phyloP scores from a whole-genome alignment of 2,329 filamentous ascomycete genomes.

The Arachnopeziza araneosa region DNA sequence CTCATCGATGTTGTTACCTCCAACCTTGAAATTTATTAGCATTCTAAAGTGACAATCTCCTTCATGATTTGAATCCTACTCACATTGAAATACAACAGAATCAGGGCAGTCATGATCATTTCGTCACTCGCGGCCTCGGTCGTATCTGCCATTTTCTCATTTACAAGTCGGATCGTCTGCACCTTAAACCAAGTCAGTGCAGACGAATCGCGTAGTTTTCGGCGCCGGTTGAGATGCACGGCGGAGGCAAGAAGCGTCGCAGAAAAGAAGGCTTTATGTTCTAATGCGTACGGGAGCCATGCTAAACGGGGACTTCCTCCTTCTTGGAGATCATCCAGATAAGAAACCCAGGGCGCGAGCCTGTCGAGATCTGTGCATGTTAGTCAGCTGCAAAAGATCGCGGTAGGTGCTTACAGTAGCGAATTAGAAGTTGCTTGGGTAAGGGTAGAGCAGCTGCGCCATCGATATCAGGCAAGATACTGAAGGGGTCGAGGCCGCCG shows the following conservation, averaged over 20 bases:
- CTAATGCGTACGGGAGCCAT: conserved; percentile 13
- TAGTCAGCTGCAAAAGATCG: neutral
- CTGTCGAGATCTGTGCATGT: conserved; percentile 8
- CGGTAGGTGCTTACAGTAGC: conserved; percentile 9
- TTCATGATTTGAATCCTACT: neutral
- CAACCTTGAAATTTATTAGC: conserved; percentile 9
- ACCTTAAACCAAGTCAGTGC: conserved; percentile 17
- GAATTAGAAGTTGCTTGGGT: conserved; percentile 10
- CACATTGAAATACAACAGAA: conserved; percentile 20
- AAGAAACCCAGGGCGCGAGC: conserved; percentile 15
- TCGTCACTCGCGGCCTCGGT: conserved; percentile 16
- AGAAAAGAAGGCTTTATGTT: conserved; percentile 19
- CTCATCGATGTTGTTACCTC: conserved; percentile 8
- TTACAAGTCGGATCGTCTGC: conserved; percentile 19
- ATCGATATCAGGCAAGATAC: conserved; percentile 2
- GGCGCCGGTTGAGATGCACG: conserved; percentile 16
- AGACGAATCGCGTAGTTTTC: conserved; percentile 7
- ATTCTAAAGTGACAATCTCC: neutral
- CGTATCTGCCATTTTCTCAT: conserved; percentile 12
- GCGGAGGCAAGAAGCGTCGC: conserved; percentile 19
- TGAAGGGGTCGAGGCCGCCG: conserved; percentile 9
- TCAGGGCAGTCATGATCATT: conserved; percentile 19
- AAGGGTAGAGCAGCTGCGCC: conserved; percentile 8
- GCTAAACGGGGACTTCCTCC: conserved; percentile 6
- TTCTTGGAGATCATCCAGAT: conserved; percentile 10